Conservation (phyloP, 1,284 basidiomycete species). For the Mycosarcoma maydis region DNA sequence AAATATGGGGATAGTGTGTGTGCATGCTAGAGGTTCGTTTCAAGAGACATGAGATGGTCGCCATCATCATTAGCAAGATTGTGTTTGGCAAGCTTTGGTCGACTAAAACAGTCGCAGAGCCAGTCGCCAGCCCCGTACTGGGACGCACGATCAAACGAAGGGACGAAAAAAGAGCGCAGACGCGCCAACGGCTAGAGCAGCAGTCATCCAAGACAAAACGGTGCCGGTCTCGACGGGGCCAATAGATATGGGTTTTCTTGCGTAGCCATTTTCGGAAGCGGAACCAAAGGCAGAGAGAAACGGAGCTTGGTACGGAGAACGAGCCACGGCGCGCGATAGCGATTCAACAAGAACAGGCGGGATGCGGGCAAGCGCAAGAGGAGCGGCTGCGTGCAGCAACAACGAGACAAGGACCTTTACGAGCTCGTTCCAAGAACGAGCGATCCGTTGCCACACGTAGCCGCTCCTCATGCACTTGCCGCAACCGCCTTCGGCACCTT, state of each 20-base stretch:
- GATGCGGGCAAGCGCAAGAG: slow-evolving; percentile 33
- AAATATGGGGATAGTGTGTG: not conserved
- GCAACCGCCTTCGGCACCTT: slow-evolving; percentile 40
- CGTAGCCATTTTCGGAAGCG: slow-evolving; percentile 24
- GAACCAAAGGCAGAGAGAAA: slow-evolving; percentile 13
- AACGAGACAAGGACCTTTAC: slow-evolving; percentile 13
- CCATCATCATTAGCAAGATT: not conserved
- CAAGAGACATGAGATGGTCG: slow-evolving; percentile 3
- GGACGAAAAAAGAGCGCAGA: slow-evolving; percentile 25
- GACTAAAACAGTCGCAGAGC: slow-evolving; percentile 33
- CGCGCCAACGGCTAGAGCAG: slow-evolving; percentile 43
- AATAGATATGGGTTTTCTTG: slow-evolving; percentile 49
- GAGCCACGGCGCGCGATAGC: slow-evolving; percentile 6
- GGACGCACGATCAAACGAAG: slow-evolving; percentile 22
- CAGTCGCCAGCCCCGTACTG: slow-evolving; percentile 27
- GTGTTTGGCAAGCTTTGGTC: slow-evolving; percentile 2
- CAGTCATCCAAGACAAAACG: slow-evolving; percentile 43
- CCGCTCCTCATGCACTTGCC: slow-evolving; percentile 50
- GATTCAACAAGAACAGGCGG: slow-evolving; percentile 8
- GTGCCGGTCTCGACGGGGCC: slow-evolving; percentile 45
- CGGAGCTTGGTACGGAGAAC: slow-evolving; percentile 19
- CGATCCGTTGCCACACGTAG: slow-evolving; percentile 51
- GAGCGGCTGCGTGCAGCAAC: slow-evolving; percentile 52
- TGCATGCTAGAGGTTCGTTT: not conserved
- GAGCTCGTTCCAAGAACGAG: not conserved